phyloP scores from a whole-genome alignment of 2,329 filamentous ascomycete genomes.

The Rhynchosporium graminicola region DNA sequence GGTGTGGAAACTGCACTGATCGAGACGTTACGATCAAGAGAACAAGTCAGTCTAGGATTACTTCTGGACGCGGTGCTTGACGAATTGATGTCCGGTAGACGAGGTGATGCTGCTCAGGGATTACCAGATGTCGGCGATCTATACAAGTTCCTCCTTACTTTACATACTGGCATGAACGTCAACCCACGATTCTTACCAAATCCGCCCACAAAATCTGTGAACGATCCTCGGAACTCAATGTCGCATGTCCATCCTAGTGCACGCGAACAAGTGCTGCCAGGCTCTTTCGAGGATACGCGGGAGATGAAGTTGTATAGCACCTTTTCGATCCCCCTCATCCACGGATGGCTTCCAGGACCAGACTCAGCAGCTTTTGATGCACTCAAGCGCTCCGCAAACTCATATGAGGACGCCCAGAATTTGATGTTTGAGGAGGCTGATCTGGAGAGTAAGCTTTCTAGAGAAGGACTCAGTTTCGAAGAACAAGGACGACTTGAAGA shows the following conservation, averaged over 20 bases:
- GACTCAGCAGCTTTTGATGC: slow-evolving; percentile 68
- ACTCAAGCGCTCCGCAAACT: slow-evolving; percentile 72
- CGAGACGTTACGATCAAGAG: slow-evolving; percentile 74
- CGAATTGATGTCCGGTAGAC: slow-evolving; percentile 79
- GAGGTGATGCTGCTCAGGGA: slow-evolving; percentile 59
- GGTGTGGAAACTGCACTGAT: slow-evolving; percentile 69
- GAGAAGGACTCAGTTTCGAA: slow-evolving; percentile 61
- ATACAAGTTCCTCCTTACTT: slow-evolving; percentile 80
- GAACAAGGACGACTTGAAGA: slow-evolving; percentile 84
- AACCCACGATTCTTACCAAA: slow-evolving; percentile 82
- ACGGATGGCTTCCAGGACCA: slow-evolving; percentile 83
- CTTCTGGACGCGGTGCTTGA: slow-evolving; percentile 90
- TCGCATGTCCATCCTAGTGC: slow-evolving; percentile 54
- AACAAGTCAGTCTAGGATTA: slow-evolving; percentile 84
- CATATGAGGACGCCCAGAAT: slow-evolving; percentile 90
- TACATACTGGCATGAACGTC: slow-evolving; percentile 98
- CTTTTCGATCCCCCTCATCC: slow-evolving; percentile 84
- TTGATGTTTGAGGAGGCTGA: slow-evolving; percentile 88
- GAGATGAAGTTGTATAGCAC: slow-evolving; percentile 92
- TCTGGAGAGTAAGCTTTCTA: slow-evolving; percentile 74
- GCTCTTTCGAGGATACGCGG: slow-evolving; percentile 81
- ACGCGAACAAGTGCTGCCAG: slow-evolving; percentile 54
- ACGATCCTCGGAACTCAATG: slow-evolving; percentile 49
- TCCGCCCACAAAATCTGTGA: slow-evolving; percentile 40
- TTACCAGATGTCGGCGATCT: slow-evolving; percentile 87